These are phyloP conservation scores for Nakaseomyces sp. DNA, from an alignment of 1,139 yeast species.

Conservation along the genomic window DNA sequence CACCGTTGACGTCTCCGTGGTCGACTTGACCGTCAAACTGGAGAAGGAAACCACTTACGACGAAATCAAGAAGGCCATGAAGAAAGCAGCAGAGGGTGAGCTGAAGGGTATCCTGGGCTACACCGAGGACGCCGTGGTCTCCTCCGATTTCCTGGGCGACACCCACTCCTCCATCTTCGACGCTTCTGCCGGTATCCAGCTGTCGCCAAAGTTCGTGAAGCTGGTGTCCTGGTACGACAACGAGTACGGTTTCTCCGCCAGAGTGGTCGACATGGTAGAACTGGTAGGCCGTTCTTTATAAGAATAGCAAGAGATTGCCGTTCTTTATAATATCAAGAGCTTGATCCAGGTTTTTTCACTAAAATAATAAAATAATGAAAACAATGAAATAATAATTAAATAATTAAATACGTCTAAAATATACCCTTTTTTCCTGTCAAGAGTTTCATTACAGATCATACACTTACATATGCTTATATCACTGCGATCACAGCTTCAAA, in stretches of 20 bases:
- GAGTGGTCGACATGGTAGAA: constrained; percentile 79
- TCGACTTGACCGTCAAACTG: constrained; percentile 64
- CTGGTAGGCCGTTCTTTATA: constrained; percentile 20
- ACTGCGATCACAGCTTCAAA: no score
- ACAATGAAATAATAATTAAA: background rate
- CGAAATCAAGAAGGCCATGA: constrained; percentile 62
- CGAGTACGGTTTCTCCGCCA: constrained; percentile 84
- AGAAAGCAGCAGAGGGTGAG: constrained; percentile 62
- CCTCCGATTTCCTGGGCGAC: constrained; percentile 74
- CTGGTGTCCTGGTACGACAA: constrained; percentile 83
- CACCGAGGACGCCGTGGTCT: constrained; percentile 81
- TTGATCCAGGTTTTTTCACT: background rate
- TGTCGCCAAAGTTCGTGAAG: constrained; percentile 79
- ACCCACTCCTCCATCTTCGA: constrained; percentile 72
- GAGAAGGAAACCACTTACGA: constrained; percentile 63
- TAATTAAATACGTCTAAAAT: no score
- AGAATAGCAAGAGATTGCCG: background rate
- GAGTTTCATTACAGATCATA: no score
- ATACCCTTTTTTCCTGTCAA: constrained; percentile 4
- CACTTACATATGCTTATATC: no score
- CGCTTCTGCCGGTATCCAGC: constrained; percentile 70
- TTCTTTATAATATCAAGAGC: no score
- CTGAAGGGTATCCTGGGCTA: constrained; percentile 71
- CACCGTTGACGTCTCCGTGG: constrained; percentile 79
- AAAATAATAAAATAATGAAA: background rate